phyloP scores from a whole-genome alignment of 305 asterid genomes.

The Fraxinus xanthoxyloides region DNA sequence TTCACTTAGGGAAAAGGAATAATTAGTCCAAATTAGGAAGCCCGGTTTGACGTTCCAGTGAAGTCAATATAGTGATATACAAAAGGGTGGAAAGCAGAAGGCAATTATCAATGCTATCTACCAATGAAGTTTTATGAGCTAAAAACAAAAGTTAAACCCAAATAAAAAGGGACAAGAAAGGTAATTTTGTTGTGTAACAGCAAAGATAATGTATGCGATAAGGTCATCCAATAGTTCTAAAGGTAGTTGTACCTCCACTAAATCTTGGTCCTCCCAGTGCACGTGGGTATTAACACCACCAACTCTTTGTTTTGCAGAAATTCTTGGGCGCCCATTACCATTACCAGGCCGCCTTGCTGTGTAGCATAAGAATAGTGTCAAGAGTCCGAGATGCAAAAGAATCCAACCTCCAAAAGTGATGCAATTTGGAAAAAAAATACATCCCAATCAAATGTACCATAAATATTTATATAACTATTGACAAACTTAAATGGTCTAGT shows the following conservation, averaged over 20 bases:
- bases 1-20: neutral
- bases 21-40: neutral
- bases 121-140: neutral
- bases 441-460: neutral
- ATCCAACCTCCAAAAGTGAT: neutral
- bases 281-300: neutral
- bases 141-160: neutral
- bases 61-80: neutral
- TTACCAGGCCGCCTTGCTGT: neutral
- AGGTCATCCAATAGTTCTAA: neutral
- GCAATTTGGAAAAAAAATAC: neutral
- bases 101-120: neutral
- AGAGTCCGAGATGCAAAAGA: neutral
- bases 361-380: neutral
- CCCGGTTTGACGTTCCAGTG: neutral
- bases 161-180: neutral
- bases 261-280: neutral
- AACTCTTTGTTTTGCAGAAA: neutral
- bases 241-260: neutral
- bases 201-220: neutral
- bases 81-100: neutral
- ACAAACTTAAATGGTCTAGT: neutral
- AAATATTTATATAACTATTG: neutral
- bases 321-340: neutral
- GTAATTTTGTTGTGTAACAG: neutral